Percentiles rank a stretch among this genome's conserved stretches.
phyloP scores from a whole-genome alignment of 371 early-diverging fungal species.

The Entomophthora muscae region DNA sequence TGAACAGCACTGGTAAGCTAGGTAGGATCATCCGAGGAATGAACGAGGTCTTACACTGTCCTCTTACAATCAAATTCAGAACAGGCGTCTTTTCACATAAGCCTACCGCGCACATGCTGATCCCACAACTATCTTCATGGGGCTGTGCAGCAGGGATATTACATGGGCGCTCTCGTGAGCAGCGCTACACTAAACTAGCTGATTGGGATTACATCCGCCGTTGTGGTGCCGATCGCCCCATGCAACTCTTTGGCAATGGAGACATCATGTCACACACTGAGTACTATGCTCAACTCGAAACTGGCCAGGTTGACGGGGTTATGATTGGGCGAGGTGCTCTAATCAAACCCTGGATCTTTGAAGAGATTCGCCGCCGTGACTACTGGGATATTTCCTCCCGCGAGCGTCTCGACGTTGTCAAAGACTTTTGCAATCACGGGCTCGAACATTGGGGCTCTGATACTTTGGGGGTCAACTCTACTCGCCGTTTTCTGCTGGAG shows the following conservation, averaged over 20 bases:
- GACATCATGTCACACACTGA: constrained; percentile 78
- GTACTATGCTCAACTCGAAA: constrained; percentile 46
- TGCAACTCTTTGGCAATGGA: constrained; percentile 67
- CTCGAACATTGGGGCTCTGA: constrained; percentile 93
- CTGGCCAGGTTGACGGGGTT: constrained; percentile 54
- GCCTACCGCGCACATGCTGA: constrained; percentile 51
- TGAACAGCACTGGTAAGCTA: constrained; percentile 46
- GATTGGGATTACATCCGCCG: constrained; percentile 80
- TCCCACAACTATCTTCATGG: constrained; percentile 41
- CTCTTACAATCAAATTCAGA: constrained; percentile 83
- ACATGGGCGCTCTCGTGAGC: constrained; percentile 84
- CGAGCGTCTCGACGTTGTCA: constrained; percentile 83
- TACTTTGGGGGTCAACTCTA: constrained; percentile 65
- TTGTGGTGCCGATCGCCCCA: constrained; percentile 24
- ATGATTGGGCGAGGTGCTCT: constrained; percentile 65
- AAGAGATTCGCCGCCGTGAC: constrained; percentile 74
- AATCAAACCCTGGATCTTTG: constrained; percentile 95
- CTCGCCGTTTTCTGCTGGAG: constrained; percentile 79
- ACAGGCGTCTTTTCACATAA: constrained; percentile 51
- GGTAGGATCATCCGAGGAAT: constrained; percentile 60
- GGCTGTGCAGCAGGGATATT: constrained; percentile 42
- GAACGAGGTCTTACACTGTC: constrained; percentile 41
- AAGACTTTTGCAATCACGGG: constrained; percentile 65
- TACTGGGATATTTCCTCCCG: constrained; percentile 81
- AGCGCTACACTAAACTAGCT: constrained; percentile 77